Evolutionary conservation across 345 rosid species (phyloP), one percentile per base, ranked within the genome.

Genomic region (Melastoma malabathricum): DNA sequence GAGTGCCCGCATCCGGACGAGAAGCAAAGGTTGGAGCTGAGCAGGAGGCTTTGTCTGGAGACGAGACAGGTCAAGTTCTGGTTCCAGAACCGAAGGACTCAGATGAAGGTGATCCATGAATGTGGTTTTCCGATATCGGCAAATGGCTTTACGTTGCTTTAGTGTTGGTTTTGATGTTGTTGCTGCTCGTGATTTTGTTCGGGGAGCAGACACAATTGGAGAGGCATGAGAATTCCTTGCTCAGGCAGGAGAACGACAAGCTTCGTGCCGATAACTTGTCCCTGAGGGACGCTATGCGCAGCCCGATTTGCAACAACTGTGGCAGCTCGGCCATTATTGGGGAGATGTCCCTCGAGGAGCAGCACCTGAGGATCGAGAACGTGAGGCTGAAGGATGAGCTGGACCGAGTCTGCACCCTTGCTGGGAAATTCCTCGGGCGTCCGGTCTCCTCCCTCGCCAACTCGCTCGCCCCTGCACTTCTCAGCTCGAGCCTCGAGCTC

Each of bases 1-100:
- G 97, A 88, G 75, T 84, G 89, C 54, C 95, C 95, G 38, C 97
- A 88, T 73, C 97, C 97, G 31, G 97, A 88, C 47, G 97, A 88
- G 84, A 88, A 88, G 59, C 97, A 88, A 65, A 56, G 97, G 59
- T 43, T 80, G 55, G 95, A 88, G 55, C 92, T 88, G 3, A 82
- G 95, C 59, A 82, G 41, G 34, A 64, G 95, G 60, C 97, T 88
- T 66, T 68, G 76, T 63, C 63, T 88, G 62, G 97, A 88, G 65
- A 80, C 97, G 15, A 77, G 94, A 64, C 97, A 88, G 63, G 94
- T 88, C 64, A 88, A 88, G 81, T 88, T 88, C 72, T 88, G 97
- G 97, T 88, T 88, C 64, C 97, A 88, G 54, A 88, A 88, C 68
- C 92, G 97, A n/a, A 77, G 97, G 0, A 88, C 97, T 59, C 97